phyloP scores from a whole-genome alignment of 2,329 filamentous ascomycete genomes.

The Elsinoe perseae region DNA sequence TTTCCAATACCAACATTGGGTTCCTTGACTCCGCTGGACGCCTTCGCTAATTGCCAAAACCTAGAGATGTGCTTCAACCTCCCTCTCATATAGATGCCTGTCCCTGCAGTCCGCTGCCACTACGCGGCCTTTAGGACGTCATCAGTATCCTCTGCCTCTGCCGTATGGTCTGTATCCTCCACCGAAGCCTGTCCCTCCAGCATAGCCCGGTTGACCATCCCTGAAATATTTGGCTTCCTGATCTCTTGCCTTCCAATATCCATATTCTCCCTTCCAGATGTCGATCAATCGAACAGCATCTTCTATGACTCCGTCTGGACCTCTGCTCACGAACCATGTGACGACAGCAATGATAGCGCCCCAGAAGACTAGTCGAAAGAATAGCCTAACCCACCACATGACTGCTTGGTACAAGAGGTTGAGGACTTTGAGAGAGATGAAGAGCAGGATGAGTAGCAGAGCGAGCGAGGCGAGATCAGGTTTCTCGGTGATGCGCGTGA shows the following conservation, averaged over 20 bases:
- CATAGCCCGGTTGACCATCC: constrained; percentile 1
- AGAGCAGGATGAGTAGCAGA: constrained; percentile 52
- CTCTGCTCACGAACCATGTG: constrained; percentile 53
- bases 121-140: no score
- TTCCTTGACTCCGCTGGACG: background rate
- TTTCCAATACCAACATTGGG: no score
- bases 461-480: constrained; percentile 46
- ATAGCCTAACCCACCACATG: constrained; percentile 67
- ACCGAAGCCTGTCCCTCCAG: background rate
- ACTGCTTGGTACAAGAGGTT: constrained; percentile 64
- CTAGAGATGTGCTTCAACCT: no score
- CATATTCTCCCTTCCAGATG: constrained; percentile 34
- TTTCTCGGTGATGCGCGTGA: constrained; percentile 27
- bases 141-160: constrained; percentile 3
- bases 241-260: constrained; percentile 31
- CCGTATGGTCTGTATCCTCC: constrained; percentile 8
- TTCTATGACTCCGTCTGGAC: constrained; percentile 55
- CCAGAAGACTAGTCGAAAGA: constrained; percentile 58
- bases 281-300: constrained; percentile 44
- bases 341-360: constrained; percentile 47
- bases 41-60: background rate
- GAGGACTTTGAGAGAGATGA: constrained; percentile 57
- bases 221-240: constrained; percentile 14
- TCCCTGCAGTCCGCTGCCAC: no score
- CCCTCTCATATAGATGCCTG: no score